Evolutionary conservation across 192 early-diverging fungal species (phyloP), one percentile per base, ranked within the genome.

Genomic region (Coemansia sp.): DNA sequence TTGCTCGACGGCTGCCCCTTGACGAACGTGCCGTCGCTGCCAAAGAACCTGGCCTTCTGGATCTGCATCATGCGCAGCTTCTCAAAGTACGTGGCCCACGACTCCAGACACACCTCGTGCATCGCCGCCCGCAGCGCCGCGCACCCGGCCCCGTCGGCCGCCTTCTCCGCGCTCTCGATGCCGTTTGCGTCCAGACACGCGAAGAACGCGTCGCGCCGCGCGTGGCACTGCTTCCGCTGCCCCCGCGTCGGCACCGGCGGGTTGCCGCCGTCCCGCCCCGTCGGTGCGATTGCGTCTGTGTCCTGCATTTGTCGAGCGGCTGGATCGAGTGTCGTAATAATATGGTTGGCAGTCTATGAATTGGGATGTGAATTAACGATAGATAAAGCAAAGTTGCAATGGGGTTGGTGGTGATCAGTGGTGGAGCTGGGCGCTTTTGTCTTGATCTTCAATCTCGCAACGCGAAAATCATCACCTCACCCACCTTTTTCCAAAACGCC

Each of bases 181-280:
- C 80, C 77, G 61, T 87, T 73, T 16, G 57, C 58, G 69, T 94
- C 89, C 16, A 96, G 83, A 69, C 94, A 96, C 44, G 72, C 77
- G 67, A 91, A 93, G 72, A 91, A 95, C 53, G 75, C 85, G 75
- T 96, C 93, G 15, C 92, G 90, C 47, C 86, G 79, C 15, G 83
- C 84, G 87, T 93, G 94, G 84, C 95, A 96, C 18, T 72, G 65
- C 54, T 90, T 85, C 19, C 93, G 87, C 67, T 89, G 85, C 37
- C 64, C 53, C 44, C 90, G 81, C 16, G 84, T 85, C 12, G 91
- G 93, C 6, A 81, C 59, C 11, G 79, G 71, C 48, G 67, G 74
- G 10, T 68, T 67, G 49, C 40, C 9, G 5, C 42, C 56, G 63
- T 43, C 63, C 3, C 12, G 32, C 4, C 49, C 63, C 39, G 52